Evolutionary conservation across 1,284 basidiomycete genomes (phyloP), one percentile per base, ranked within the genome.

Genomic region (Cutaneotrichosporon cavernicola): DNA sequence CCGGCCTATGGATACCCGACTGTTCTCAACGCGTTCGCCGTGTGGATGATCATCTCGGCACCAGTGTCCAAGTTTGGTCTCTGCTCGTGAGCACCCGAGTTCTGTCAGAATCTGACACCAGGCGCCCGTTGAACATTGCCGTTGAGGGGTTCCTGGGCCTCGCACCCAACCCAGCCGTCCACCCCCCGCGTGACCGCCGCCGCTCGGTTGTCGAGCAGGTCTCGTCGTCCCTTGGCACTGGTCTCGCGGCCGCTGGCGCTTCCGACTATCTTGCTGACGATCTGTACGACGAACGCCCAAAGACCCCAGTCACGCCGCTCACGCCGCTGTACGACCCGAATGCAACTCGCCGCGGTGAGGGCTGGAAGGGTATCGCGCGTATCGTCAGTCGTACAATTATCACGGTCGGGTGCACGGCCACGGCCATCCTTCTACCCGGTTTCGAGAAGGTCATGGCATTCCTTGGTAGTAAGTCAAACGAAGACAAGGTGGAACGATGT

Each of bases 11-110:
- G 88, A 16, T 96, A 91, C 77, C 92, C 89, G 58, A 81, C 84
- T 2, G 72, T 81, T 5, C 81, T 97, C 14, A 98, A 96, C 76
- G 81, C 87, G 56, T 69, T 91, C 30, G 89, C 89, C 6, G 84
- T 97, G 53, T 95, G 92, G 90, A 88, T 94, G 82, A 88, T 98
- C 47, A 92, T 95, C 30, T 81, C 97, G 64, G 90, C 88, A 67
- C 91, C 92, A 18, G 73, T 94, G 84, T 88, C 92, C 2, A 97
- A 97, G 79, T 97, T 91, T 77, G 91, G 91, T 4, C 82, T 97
- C 26, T 87, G 88, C 52, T 89, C 89, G 43, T 46, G 43, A 46
- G 43, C n/a, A 7, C 5, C 16, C 8, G 7, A 18, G 7, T 46
- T n/a, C 6, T 46, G 2, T 46, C 43, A 2, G 16, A 7, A 18